Evolutionary conservation across 2,329 filamentous ascomycete genomes (phyloP).

Genomic region (Pseudocercospora eumusae): DNA sequence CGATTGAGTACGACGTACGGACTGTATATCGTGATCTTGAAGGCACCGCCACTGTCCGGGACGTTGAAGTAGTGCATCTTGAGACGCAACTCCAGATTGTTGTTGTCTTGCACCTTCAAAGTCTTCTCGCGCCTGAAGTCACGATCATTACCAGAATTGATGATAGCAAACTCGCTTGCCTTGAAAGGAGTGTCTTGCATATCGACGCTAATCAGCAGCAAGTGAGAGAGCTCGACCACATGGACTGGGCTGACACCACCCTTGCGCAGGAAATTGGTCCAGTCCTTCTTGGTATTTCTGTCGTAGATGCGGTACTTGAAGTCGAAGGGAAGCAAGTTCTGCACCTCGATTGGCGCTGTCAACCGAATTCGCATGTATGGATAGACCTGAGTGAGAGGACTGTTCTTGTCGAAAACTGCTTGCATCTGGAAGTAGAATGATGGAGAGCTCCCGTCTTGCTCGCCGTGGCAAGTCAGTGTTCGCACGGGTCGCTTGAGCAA

Average conservation of each 20-base stretch:
- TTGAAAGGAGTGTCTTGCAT: conserved; percentile 96
- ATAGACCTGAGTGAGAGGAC: conserved; percentile 80
- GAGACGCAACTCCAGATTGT: conserved; percentile 75
- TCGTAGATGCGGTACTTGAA: conserved; percentile 99
- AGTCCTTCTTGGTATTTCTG: conserved; percentile 97
- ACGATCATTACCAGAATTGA: conserved; percentile 84
- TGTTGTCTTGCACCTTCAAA: conserved; percentile 79
- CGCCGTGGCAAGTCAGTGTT: conserved; percentile 85
- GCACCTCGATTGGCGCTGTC: conserved; percentile 87
- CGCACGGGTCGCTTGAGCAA: conserved; percentile 79
- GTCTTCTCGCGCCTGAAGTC: conserved; percentile 84
- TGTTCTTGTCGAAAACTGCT: conserved; percentile 77
- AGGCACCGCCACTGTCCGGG: conserved; percentile 89
- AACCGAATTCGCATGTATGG: conserved; percentile 93
- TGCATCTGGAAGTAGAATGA: conserved; percentile 98
- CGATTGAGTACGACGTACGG: conserved; percentile 95
- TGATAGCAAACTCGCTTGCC: conserved; percentile 93
- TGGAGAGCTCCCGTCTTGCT: conserved; percentile 71
- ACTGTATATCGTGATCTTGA: conserved; percentile 92
- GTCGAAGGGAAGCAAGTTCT: conserved; percentile 93
- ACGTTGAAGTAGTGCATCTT: conserved; percentile 88
- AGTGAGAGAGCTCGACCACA: conserved; percentile 91
- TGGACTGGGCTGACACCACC: conserved; percentile 96
- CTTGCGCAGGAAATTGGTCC: conserved; percentile 96
- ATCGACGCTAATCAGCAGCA: conserved; percentile 88